Base-by-base conservation (phyloP, 306 rosid species). In the Lithocarpus polystachyus region DNA sequence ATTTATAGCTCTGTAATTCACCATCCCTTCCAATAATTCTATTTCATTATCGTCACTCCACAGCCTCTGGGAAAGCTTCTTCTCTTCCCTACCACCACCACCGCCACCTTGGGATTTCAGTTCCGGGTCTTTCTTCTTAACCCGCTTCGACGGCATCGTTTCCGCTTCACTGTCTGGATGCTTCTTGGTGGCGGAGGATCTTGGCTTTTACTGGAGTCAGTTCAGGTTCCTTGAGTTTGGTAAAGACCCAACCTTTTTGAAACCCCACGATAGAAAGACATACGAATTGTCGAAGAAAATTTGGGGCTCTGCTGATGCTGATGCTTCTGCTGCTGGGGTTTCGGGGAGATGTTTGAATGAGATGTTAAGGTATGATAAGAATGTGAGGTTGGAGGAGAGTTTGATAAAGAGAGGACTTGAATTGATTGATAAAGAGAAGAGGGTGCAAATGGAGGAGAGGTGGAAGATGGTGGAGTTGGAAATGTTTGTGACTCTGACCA, bases 41-140 rank as follows among this genome's bases (percentile, higher is more conserved):
- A 93, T 71, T 45, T 88, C 92, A 11, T 93, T 94, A 0, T 85
- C 92, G 29, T 86, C 88, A 7, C 84, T 85, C 88, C 92, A 92
- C 0, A 90, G 18, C 45, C 97, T 80, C 85, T 83, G 92, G 73
- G 74, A 84, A 12, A 53, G 54, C 80, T 87, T 88, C 75, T 80
- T 90, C 0, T 87, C 67, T 3, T 86, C 88, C 4, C 82, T 88
- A 0, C 78, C 89, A 1, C 11, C 12, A 3, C 22, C n/a, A 82
- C 2, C 37, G 3, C 62, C 69, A 2, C 68, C 82, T 3, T 55
- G 68, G 5, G 70, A 67, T 4, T 67, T 80, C 12, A 31, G 77
- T 11, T 76, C 82, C 24, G 53, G 43, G n/a, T 31, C 76, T 52
- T 71, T 71, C 86, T 91, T 88, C 89, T 85, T 88, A 0, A 85